Percentiles rank a stretch among this genome's conserved stretches.
Evolutionary conservation across 1,284 basidiomycete genomes (phyloP).

Genomic region (Cryptococcus sp.): DNA sequence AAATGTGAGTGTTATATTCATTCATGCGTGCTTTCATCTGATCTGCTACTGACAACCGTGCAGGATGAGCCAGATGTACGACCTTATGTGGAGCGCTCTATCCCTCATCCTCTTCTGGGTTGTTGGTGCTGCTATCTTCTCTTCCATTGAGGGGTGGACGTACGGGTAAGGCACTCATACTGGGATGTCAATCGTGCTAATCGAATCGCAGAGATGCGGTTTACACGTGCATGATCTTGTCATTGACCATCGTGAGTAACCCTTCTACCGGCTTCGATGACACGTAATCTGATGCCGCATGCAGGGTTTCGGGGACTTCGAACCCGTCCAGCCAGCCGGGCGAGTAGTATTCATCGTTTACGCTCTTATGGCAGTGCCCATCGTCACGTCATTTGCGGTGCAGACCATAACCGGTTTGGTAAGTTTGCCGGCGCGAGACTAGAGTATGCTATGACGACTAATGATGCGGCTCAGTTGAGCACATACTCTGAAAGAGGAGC

Average conservation of each 20-base stretch:
- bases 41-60: background rate
- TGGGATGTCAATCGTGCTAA: slow-evolving; percentile 5
- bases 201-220: slow-evolving; percentile 26
- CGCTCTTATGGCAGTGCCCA: slow-evolving; percentile 53
- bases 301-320: slow-evolving; percentile 48
- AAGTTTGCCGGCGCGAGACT: slow-evolving; percentile 12
- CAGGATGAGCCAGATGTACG: slow-evolving; percentile 48
- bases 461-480: slow-evolving; percentile 22
- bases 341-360: slow-evolving; percentile 53
- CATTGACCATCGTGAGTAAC: slow-evolving; percentile 41
- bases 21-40: background rate
- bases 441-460: background rate
- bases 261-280: background rate
- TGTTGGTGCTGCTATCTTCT: slow-evolving; percentile 48
- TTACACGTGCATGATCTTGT: slow-evolving; percentile 45
- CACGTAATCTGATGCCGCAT: no score
- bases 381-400: slow-evolving; percentile 56
- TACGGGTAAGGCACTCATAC: slow-evolving; percentile 36
- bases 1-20: slow-evolving; percentile 31
- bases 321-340: slow-evolving; percentile 40
- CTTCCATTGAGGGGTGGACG: slow-evolving; percentile 48
- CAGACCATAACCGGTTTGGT: slow-evolving; percentile 53
- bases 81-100: slow-evolving; percentile 46
- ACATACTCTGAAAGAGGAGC: slow-evolving; percentile 31
- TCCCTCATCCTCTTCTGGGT: slow-evolving; percentile 51